Evolutionary conservation across 305 asterid species (phyloP).

Genomic region (Striga hermonthica): DNA sequence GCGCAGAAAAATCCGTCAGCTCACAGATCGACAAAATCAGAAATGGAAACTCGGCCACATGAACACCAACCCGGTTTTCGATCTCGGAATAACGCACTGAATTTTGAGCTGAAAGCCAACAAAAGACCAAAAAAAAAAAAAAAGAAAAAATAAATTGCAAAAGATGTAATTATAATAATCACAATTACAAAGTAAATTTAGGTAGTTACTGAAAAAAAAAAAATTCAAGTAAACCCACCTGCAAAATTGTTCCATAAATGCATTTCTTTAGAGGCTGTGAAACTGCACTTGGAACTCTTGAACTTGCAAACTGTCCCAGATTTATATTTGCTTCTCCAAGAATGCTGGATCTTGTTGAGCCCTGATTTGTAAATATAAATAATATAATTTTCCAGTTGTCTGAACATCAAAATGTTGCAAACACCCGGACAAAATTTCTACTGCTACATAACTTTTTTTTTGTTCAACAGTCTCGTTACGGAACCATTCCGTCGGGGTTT

Average conservation of each 20-base stretch:
- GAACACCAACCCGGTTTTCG: slow-evolving; percentile 52
- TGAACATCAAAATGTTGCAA: slow-evolving; percentile 12
- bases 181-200: not conserved
- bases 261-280: slow-evolving; percentile 70
- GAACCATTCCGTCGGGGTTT: too few species aligned
- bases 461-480: too few species aligned
- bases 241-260: slow-evolving; percentile 66
- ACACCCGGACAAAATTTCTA: not conserved
- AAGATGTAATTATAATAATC: not conserved
- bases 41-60: slow-evolving; percentile 12
- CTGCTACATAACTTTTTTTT: not conserved
- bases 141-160: too few species aligned
- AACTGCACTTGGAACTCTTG: slow-evolving; percentile 56
- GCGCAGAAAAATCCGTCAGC: slow-evolving; percentile 18
- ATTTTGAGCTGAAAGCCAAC: slow-evolving; percentile 59
- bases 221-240: slow-evolving; percentile 40
- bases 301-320: slow-evolving; percentile 47
- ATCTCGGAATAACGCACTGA: slow-evolving; percentile 61
- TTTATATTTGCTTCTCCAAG: slow-evolving; percentile 83
- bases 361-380: slow-evolving; percentile 40
- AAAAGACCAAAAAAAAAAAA: slow-evolving; percentile 14
- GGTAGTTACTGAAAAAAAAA: slow-evolving; percentile 1
- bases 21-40: slow-evolving; percentile 17
- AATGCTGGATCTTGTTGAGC: slow-evolving; percentile 65
- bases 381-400: not conserved